Evolutionary conservation across 345 rosid species (phyloP), one percentile per base, ranked within the genome.

Genomic region (Aquilaria yunnanensis): DNA sequence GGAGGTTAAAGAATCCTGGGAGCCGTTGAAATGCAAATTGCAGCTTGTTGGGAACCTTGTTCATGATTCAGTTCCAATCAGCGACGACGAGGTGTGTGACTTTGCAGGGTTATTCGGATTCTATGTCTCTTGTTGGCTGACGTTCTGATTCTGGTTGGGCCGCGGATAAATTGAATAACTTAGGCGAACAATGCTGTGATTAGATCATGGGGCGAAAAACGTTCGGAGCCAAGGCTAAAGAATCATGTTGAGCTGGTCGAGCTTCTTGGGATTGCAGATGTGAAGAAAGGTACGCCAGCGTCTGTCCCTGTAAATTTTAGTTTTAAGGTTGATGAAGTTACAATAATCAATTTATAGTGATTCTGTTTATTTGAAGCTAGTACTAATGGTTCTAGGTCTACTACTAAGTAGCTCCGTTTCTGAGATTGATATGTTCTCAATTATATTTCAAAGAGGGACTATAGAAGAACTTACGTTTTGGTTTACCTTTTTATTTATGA

Each of bases 241-340:
- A 90, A 84, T 72, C 98, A 93, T 74, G 97, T 93, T 14, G 97
- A 93, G 60, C 98, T 93, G 12, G 90, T 93, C 62, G 97, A 93
- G 71, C 87, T 84, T 69, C 85, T 88, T 37, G 97, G 77, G 12
- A 84, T 93, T 60, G 97, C 96, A 0, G 92, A 93, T 67, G 51
- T 65, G 54, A 88, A 85, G 74, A 93, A 69, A 81, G 97, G 98
- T 90, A 74, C 14, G 16, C 10, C 61, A 1, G 43, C 8, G 43
- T 7, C 4, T 37, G 43, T 37, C 43, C 4, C 43, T 23, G 23
- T 23, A 23, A 23, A 23, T 23, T 23, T 23, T 23, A 23, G 23
- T 23, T 23, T 23, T 23, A 23, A 23, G 23, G 23, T 23, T 23
- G 23, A 23, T 23, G 23, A 23, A 23, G 23, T 23, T 23, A 23